phyloP scores from a whole-genome alignment of 2,329 filamentous ascomycete species.

The Apiospora koreana region DNA sequence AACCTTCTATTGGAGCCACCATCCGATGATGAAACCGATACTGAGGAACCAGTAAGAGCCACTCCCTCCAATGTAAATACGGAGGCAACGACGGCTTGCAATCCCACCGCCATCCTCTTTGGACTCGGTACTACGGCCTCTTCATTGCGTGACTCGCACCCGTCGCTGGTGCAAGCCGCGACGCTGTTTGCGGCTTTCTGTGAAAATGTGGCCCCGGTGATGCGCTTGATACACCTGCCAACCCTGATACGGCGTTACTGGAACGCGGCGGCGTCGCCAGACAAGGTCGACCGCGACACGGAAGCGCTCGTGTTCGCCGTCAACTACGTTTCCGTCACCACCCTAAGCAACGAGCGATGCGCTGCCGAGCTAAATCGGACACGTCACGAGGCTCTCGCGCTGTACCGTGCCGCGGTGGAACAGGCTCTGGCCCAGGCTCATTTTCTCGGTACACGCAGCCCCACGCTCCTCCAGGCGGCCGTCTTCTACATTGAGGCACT shows the following conservation, averaged over 20 bases:
- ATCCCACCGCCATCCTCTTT: slow-evolving; percentile 24
- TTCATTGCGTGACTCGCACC: slow-evolving; percentile 25
- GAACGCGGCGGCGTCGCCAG: slow-evolving; percentile 10
- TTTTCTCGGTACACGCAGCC: not conserved
- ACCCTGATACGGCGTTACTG: slow-evolving; percentile 21
- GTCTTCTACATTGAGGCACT: not conserved
- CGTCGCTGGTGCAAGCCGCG: slow-evolving; percentile 22
- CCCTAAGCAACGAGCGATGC: not conserved
- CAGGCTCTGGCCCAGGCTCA: not conserved
- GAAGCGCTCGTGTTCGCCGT: slow-evolving; percentile 13
- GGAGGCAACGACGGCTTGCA: not conserved
- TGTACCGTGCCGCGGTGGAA: not conserved
- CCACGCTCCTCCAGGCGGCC: not conserved
- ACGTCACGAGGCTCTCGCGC: not conserved
- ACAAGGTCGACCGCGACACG: slow-evolving; percentile 20
- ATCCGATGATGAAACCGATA: slow-evolving; percentile 13
- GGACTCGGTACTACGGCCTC: slow-evolving; percentile 25
- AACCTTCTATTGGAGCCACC: slow-evolving; percentile 15
- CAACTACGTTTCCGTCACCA: not conserved
- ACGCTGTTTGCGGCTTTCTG: slow-evolving; percentile 25
- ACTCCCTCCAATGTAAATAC: not conserved
- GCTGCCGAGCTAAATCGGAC: not conserved
- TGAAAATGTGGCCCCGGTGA: slow-evolving; percentile 29
- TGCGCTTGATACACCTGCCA: slow-evolving; percentile 32
- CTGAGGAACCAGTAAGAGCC: not conserved